Conservation (phyloP, 306 rosid genomes). For the Pyrus communis region DNA sequence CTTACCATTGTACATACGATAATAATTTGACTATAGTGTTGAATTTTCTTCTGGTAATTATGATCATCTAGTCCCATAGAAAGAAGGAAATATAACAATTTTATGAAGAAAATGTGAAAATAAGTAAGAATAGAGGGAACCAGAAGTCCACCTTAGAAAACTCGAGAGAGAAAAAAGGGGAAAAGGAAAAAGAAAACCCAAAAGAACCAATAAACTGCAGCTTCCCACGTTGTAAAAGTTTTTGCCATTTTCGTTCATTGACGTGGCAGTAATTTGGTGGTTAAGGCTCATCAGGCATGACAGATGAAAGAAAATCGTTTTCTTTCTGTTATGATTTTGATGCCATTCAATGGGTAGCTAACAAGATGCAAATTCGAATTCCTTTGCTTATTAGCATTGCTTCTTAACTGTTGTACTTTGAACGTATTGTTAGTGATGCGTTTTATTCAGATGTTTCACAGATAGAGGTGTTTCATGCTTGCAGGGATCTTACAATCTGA, state of each 20-base stretch:
- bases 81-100: background rate
- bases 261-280: background rate
- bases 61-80: background rate
- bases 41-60: background rate
- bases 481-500: constrained; percentile 62
- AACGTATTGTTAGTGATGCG: background rate
- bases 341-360: background rate
- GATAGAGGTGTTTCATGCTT: constrained; percentile 3
- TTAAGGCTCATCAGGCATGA: background rate
- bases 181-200: background rate
- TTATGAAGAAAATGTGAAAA: background rate
- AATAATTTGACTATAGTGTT: background rate
- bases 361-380: background rate
- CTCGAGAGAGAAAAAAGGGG: background rate
- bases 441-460: background rate
- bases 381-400: background rate
- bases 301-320: background rate
- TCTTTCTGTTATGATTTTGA: background rate
- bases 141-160: background rate
- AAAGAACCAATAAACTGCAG: background rate
- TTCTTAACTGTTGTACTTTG: background rate
- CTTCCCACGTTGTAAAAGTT: background rate
- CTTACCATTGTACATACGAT: background rate
- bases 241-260: background rate
- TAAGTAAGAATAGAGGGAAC: background rate